Percentiles rank a stretch among this genome's conserved stretches.
Evolutionary conservation across 495 filamentous ascomycete genomes (phyloP).

Genomic region (Hypoxylon fragiforme): DNA sequence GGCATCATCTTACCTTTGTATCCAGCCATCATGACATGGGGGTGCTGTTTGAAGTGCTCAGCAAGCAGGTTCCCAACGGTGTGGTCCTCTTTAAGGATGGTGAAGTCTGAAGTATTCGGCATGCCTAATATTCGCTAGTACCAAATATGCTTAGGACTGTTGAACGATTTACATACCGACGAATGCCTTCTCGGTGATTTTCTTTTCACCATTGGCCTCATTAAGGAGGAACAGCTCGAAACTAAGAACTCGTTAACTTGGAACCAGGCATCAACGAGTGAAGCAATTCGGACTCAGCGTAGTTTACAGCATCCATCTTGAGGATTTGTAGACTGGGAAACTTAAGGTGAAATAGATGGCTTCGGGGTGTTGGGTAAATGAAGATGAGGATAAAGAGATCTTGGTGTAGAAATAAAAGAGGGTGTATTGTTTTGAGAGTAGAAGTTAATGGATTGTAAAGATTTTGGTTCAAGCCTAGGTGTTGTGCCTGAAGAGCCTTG

Average conservation of each 20-base stretch:
- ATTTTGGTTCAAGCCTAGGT: no score
- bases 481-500: no score
- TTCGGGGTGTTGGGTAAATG: no score
- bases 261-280: neutral
- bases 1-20: constrained; percentile 70
- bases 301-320: neutral
- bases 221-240: constrained; percentile 87
- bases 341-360: no score
- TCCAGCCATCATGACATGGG: constrained; percentile 79
- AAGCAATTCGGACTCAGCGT: constrained; percentile 1
- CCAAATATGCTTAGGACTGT: constrained; percentile 1
- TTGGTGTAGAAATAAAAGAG: no score
- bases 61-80: constrained; percentile 89
- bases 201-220: constrained; percentile 77
- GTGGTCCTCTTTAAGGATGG: constrained; percentile 95
- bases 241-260: constrained; percentile 51
- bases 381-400: no score
- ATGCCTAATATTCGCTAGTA: constrained; percentile 59
- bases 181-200: constrained; percentile 81
- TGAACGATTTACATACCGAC: constrained; percentile 65
- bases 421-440: no score
- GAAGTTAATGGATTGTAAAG: no score
- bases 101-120: constrained; percentile 84
- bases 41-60: constrained; percentile 74
- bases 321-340: no score